Base-by-base conservation (phyloP, 345 rosid species). In the Eucalyptus erythrocorys region DNA sequence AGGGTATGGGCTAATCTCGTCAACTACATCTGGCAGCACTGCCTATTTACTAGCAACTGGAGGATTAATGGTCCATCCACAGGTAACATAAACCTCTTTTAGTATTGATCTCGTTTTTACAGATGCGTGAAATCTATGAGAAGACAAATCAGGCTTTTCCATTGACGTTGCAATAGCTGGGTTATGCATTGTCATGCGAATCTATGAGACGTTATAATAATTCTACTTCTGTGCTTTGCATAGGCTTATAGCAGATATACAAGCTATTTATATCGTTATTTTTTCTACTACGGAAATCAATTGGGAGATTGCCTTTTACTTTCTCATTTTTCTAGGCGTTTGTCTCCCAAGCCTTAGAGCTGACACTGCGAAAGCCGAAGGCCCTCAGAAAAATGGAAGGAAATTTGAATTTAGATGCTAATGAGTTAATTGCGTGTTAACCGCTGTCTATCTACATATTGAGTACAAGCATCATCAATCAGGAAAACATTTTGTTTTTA, bases 61-160 rank as follows among this genome's bases (percentile, higher is more conserved):
- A 88, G 99, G 98, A 82, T 98, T 99, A 88, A 97, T 98, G 99
- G 99, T 98, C 88, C 99, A 98, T 90, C 99, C 99, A 16, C 98
- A 98, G 97, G 99, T 95, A 43, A 51, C 71, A 26, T 49, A 51
- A 40, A 19, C 82, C 48, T 76, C 84, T 37, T 51, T 48, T 59
- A 27, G 40, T 37, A 47, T 7, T 22, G 21, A 50, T 55, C 40
- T 14, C 13, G n/a, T 47, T 71, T 71, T 71, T 34, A 4, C 21
- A 9, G 43, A 43, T 21, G 6, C 43, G 27, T 55, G 61, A 55
- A 55, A 55, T 51, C 26, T 19, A 51, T 51, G 57, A 51, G 57
- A 51, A 51, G 57, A 51, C 57, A 19, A 19, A 51, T 51, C 57
- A 0, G 57, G 57, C 16, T 55, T 22, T 55, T 55, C 61, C 61